Evolutionary conservation across 2,329 filamentous ascomycete species (phyloP), one percentile per base, ranked within the genome.

Genomic region (Ramularia collo-cygni): DNA sequence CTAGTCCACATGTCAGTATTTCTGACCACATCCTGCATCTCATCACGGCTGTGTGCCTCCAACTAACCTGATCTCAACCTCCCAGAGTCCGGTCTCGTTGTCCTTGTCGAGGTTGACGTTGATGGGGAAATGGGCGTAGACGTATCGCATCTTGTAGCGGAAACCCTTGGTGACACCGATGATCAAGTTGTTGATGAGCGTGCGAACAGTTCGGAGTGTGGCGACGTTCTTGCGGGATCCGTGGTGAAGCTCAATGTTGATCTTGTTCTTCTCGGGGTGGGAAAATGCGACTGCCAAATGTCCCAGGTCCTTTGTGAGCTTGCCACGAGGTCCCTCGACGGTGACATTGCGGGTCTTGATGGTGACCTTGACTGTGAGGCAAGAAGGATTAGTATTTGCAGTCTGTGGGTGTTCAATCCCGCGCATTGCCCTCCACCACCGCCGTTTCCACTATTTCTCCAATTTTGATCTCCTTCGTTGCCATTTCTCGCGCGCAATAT

Each of bases 71-170:
- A 98, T 96, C 83, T 98, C 92, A 66, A 98, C 85, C 73, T 94
- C 85, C 67, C 65, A 84, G 61, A 82, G 72, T 59, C 82, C 89
- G 52, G 86, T 92, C 76, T 96, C 92, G 65, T 71, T 69, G 80
- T 90, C 90, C 84, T 95, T 89, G 64, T 95, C 88, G 59, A 98
- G 72, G 79, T 95, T 96, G 76, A 98, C 90, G 81, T 98, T 98
- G 87, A 98, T 98, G 74, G 92, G 92, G 69, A 98, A 98, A 83
- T 98, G 92, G 69, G 92, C 92, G 72, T 98, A 98, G 73, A 98
- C 92, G 77, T 98, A 98, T 66, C 93, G 87, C 90, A 98, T 96
- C 86, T 98, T 98, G 85, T 98, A 98, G 78, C 93, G 93, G 86
- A 84, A 98, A 60, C 92, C 92, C 79, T 90, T 94, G 70, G 92